Percentiles rank a stretch among this genome's conserved stretches.
Evolutionary conservation across 2,329 filamentous ascomycete genomes (phyloP).

Genomic region (Conoideocrella luteorostrata): DNA sequence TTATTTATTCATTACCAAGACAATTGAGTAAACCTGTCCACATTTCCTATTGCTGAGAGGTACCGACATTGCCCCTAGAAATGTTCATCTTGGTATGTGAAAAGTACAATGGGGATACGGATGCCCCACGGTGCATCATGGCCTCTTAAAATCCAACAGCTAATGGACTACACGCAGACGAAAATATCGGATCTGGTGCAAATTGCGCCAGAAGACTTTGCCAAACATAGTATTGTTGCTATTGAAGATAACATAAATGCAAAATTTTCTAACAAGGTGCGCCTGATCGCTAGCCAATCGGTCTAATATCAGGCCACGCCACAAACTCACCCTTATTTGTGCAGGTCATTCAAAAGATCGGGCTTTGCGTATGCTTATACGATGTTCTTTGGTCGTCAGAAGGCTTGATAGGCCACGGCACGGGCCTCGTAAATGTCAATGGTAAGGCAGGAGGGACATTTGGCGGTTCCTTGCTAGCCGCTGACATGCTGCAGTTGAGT

Average conservation of each 20-base stretch:
- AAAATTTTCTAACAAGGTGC: slow-evolving; percentile 90
- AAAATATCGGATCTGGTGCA: slow-evolving; percentile 93
- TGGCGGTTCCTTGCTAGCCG: too few relatives aligned
- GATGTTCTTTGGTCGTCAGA: slow-evolving; percentile 86
- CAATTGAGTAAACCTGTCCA: background rate
- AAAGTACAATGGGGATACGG: too few relatives aligned
- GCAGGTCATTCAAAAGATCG: slow-evolving; percentile 84
- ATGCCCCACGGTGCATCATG: background rate
- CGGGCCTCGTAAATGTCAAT: slow-evolving; percentile 89
- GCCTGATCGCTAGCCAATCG: background rate
- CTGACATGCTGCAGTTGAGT: slow-evolving; percentile 61
- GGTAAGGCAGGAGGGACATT: too few relatives aligned
- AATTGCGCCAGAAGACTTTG: slow-evolving; percentile 83
- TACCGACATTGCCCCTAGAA: background rate
- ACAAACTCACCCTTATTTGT: slow-evolving; percentile 4
- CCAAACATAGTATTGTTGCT: slow-evolving; percentile 72
- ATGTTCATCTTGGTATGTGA: slow-evolving; percentile 50
- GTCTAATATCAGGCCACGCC: background rate
- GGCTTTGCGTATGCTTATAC: slow-evolving; percentile 88
- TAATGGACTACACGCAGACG: slow-evolving; percentile 48
- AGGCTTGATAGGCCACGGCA: slow-evolving; percentile 87
- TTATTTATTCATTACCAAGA: background rate
- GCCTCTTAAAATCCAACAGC: background rate
- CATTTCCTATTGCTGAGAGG: background rate
- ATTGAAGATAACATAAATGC: slow-evolving; percentile 96